Conservation (phyloP, 192 early-diverging fungal genomes). For the Coemansia erecta region DNA sequence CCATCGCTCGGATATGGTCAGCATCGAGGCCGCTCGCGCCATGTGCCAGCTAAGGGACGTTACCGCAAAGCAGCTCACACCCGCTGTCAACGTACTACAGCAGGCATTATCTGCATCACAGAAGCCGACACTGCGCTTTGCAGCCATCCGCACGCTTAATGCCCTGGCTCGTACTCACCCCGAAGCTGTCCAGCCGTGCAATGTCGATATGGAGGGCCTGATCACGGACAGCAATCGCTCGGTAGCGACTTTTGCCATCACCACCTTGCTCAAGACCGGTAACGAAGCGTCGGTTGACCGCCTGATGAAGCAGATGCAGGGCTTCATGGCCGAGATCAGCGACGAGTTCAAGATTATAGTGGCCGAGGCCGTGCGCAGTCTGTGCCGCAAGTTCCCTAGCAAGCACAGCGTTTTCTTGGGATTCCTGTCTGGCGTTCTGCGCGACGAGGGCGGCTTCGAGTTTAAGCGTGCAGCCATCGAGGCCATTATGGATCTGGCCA, state of each 20-base stretch:
- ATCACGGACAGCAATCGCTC: slow-evolving; percentile 96
- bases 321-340: slow-evolving; percentile 97
- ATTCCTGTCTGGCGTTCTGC: slow-evolving; percentile 87
- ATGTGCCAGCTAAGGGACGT: slow-evolving; percentile 89
- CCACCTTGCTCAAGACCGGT: slow-evolving; percentile 96
- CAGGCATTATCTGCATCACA: slow-evolving; percentile 85
- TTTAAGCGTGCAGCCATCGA: slow-evolving; percentile 96
- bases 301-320: slow-evolving; percentile 98
- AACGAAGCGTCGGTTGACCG: slow-evolving; percentile 97
- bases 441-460: slow-evolving; percentile 98
- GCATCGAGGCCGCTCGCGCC: slow-evolving; percentile 93
- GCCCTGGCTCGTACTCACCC: slow-evolving; percentile 88
- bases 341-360: slow-evolving; percentile 99
- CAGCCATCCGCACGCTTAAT: slow-evolving; percentile 97
- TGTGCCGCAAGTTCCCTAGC: slow-evolving; percentile 94
- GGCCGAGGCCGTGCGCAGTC: slow-evolving; percentile 95
- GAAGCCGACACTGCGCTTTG: slow-evolving; percentile 91
- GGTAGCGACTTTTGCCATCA: slow-evolving; percentile 98
- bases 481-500: slow-evolving; percentile 94
- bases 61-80: slow-evolving; percentile 80
- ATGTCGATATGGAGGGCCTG: slow-evolving; percentile 97
- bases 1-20: slow-evolving; percentile 98
- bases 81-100: slow-evolving; percentile 91
- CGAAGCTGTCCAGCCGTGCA: slow-evolving; percentile 88
- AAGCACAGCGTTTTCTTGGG: slow-evolving; percentile 92